Percentiles rank a stretch among this genome's conserved stretches.
Conservation (phyloP, 768 basidiomycete species). For the Trametes coccinea region DNA sequence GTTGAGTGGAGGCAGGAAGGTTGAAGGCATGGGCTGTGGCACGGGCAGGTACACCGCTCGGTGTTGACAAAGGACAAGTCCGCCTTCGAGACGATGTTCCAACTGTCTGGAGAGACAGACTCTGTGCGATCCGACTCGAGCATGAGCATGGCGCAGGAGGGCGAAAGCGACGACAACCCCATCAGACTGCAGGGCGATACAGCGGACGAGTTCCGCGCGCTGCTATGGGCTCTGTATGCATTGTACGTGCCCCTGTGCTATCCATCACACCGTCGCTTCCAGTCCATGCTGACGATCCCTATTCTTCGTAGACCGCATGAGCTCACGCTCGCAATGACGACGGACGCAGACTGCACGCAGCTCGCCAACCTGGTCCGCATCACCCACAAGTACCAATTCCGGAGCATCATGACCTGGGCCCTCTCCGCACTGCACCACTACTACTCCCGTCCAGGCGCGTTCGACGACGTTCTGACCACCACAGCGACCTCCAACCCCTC, state of each 20-base stretch:
- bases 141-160: constrained; percentile 40
- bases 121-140: constrained; percentile 30
- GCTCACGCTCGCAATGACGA: constrained; percentile 43
- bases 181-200: constrained; percentile 49
- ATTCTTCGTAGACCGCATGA: constrained; percentile 45
- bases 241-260: constrained; percentile 40
- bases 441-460: constrained; percentile 35
- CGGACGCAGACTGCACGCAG: constrained; percentile 45
- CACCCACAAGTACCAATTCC: constrained; percentile 50
- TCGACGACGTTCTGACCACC: constrained; percentile 29
- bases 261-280: neutral
- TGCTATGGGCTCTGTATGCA: constrained; percentile 55
- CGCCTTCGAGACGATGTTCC: constrained; percentile 37
- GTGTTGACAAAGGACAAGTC: constrained; percentile 46
- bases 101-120: constrained; percentile 32
- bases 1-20: constrained; percentile 6
- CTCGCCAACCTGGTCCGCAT: constrained; percentile 50
- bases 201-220: constrained; percentile 50
- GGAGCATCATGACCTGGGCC: constrained; percentile 47
- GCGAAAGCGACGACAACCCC: constrained; percentile 50
- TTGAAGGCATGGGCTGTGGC: constrained; percentile 23
- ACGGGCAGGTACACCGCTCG: constrained; percentile 41
- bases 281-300: neutral
- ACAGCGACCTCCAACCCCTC: neutral
- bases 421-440: constrained; percentile 41